phyloP scores from a whole-genome alignment of 345 rosid genomes.

The Pugionium dolabratum region DNA sequence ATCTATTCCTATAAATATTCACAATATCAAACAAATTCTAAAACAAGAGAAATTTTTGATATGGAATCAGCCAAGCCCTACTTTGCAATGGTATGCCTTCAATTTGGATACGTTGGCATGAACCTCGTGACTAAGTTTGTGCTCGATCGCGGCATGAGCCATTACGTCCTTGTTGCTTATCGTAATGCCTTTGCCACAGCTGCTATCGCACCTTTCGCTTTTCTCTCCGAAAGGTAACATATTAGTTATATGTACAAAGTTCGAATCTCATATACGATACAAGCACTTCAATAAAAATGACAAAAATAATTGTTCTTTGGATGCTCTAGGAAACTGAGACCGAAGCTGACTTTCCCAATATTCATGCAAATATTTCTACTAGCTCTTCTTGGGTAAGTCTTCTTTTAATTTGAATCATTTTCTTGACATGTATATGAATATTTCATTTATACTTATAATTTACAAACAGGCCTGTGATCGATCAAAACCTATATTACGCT shows the following conservation, averaged over 20 bases:
- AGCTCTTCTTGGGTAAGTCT: constrained; percentile 81
- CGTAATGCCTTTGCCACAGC: constrained; percentile 74
- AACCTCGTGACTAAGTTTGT: constrained; percentile 79
- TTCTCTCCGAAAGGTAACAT: constrained; percentile 69
- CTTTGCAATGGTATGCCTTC: constrained; percentile 86
- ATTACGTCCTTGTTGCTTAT: constrained; percentile 73
- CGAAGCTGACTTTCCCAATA: constrained; percentile 67
- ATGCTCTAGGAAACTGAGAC: constrained; percentile 64
- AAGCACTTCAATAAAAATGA: background rate
- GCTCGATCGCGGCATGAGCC: constrained; percentile 81
- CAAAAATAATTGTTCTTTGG: background rate
- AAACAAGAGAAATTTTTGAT: constrained; percentile 15
- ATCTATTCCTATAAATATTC: constrained; percentile 7
- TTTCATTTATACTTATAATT: background rate
- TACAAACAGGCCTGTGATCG: constrained; percentile 77
- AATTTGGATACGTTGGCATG: constrained; percentile 95
- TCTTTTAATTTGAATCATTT: background rate
- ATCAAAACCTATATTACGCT: constrained; percentile 85
- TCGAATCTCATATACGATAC: background rate
- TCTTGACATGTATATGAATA: constrained; percentile 1
- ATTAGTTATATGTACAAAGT: background rate
- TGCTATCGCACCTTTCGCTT: constrained; percentile 67
- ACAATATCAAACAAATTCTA: background rate
- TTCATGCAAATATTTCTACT: constrained; percentile 80
- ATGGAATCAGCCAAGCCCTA: constrained; percentile 71